These are phyloP conservation scores for Dicorynia guianensis DNA, from an alignment of 306 rosid genomes.

Conservation along the genomic window DNA sequence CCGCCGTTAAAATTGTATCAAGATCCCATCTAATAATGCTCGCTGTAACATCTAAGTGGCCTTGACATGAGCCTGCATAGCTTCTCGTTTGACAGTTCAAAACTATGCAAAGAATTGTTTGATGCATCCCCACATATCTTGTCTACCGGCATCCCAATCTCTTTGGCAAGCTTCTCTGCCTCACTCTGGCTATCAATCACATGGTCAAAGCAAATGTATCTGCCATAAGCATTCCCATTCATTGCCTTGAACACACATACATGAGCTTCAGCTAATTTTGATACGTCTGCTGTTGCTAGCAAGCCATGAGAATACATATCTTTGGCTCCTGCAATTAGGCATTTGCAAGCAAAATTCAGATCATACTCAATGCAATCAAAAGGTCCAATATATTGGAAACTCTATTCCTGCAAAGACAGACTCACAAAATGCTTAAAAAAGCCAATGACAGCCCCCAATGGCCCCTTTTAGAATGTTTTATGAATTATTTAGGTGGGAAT, in stretches of 20 bases:
- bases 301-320: slow-evolving; percentile 71
- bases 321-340: slow-evolving; percentile 60
- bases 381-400: neutral
- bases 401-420: no score
- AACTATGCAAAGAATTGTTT: slow-evolving; percentile 22
- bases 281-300: slow-evolving; percentile 69
- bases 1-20: slow-evolving; percentile 5
- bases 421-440: no score
- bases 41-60: slow-evolving; percentile 49
- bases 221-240: slow-evolving; percentile 62
- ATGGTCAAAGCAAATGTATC: slow-evolving; percentile 80
- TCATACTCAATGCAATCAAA: neutral
- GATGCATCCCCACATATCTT: slow-evolving; percentile 58
- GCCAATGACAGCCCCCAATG: no score
- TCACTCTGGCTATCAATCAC: slow-evolving; percentile 47
- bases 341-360: slow-evolving; percentile 19
- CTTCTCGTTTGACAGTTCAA: slow-evolving; percentile 62
- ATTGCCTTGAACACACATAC: slow-evolving; percentile 66
- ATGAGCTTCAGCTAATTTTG: slow-evolving; percentile 73
- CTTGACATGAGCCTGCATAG: slow-evolving; percentile 63
- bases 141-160: slow-evolving; percentile 43
- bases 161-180: slow-evolving; percentile 70
- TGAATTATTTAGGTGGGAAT: no score
- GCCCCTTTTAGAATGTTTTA: no score
- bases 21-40: slow-evolving; percentile 31